phyloP scores from a whole-genome alignment of 257 asterid species.

The Verbena officinalis region DNA sequence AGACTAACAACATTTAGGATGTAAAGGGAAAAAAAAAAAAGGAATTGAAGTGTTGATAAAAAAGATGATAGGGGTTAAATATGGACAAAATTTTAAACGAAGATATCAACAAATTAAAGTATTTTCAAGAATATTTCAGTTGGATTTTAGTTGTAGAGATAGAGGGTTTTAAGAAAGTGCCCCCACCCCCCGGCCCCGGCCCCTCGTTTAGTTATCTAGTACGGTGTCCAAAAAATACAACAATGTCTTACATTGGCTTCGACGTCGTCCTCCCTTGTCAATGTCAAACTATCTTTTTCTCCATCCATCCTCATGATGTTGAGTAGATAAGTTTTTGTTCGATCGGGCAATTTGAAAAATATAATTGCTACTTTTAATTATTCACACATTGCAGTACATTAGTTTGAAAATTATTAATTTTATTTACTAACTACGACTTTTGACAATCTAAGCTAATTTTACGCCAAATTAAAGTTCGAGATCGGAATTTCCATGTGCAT shows the following conservation, averaged over 20 bases:
- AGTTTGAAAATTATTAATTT: too few species aligned
- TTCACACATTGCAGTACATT: too few species aligned
- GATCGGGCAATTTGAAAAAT: too few species aligned
- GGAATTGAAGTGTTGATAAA: not conserved
- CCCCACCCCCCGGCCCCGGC: not conserved
- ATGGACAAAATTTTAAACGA: not conserved
- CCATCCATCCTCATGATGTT: not conserved
- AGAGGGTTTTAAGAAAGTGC: not conserved
- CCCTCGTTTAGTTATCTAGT: not conserved
- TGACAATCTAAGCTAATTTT: too few species aligned
- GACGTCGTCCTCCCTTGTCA: constrained; percentile 9
- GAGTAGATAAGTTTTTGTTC: not conserved
- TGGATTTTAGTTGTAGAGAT: constrained; percentile 4
- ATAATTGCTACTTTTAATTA: too few species aligned
- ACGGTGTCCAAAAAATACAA: not conserved
- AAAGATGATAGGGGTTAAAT: not conserved
- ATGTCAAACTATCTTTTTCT: constrained; percentile 9
- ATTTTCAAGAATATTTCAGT: not conserved
- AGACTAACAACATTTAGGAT: not conserved
- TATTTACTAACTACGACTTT: too few species aligned
- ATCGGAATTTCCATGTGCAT: too few species aligned
- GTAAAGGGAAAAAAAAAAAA: not conserved
- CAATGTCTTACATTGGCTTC: constrained; percentile 8
- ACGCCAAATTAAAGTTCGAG: too few species aligned
- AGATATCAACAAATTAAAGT: constrained; percentile 8